These are phyloP conservation scores for Corymbia calophylla DNA, from an alignment of 441 rosid species.

Conservation along the genomic window DNA sequence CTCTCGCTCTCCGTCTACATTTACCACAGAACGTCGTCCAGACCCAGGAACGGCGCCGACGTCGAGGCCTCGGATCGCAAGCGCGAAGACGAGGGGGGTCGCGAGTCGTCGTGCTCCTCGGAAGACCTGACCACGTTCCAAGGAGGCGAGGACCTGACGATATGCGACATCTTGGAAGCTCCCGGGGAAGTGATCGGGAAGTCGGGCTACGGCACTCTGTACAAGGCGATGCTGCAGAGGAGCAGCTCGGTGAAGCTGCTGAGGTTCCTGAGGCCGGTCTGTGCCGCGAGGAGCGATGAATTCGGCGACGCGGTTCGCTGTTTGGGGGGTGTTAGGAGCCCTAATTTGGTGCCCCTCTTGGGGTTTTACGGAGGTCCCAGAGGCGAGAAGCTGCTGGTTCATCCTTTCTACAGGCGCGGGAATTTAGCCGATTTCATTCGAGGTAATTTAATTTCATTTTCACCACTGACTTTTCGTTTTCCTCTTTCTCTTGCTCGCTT, in stretches of 20 bases:
- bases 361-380: constrained; percentile 81
- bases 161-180: constrained; percentile 78
- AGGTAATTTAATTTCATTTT: constrained; percentile 35
- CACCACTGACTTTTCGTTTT: not conserved
- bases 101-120: not conserved
- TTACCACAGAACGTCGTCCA: constrained; percentile 15
- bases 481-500: not conserved
- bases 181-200: constrained; percentile 96
- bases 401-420: constrained; percentile 61
- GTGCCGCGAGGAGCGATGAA: constrained; percentile 41
- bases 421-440: constrained; percentile 61
- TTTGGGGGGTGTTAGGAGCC: constrained; percentile 57
- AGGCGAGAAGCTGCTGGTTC: constrained; percentile 88
- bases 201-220: constrained; percentile 76
- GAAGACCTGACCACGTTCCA: constrained; percentile 59
- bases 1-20: constrained; percentile 20
- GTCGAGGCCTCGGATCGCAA: not conserved
- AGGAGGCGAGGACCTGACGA: constrained; percentile 66
- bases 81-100: constrained; percentile 4
- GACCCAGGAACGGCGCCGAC: not conserved
- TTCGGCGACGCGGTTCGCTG: constrained; percentile 40
- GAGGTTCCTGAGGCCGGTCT: constrained; percentile 77
- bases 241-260: constrained; percentile 49
- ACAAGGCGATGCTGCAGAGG: constrained; percentile 68
- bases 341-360: constrained; percentile 77